phyloP scores from a whole-genome alignment of 495 filamentous ascomycete genomes.

The Lasiosphaeriaceae sp. region DNA sequence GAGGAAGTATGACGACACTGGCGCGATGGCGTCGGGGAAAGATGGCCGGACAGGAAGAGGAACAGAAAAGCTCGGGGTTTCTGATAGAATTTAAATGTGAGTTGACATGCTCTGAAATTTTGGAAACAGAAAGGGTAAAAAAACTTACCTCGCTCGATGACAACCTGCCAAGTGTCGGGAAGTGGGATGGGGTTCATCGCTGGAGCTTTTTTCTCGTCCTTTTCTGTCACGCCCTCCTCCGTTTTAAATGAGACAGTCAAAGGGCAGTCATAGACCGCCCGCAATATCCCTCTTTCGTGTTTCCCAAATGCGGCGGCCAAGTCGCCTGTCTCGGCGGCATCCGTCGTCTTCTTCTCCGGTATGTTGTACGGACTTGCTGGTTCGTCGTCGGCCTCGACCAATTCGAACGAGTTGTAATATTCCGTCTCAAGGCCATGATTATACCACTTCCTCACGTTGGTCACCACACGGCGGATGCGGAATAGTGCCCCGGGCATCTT shows the following conservation, averaged over 20 bases:
- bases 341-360: constrained; percentile 7
- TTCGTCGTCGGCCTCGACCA: constrained; percentile 10
- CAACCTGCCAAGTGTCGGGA: constrained; percentile 18
- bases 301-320: constrained; percentile 7
- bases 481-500: constrained; percentile 15
- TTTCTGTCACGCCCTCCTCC: neutral
- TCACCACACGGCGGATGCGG: constrained; percentile 16
- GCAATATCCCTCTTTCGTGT: constrained; percentile 1
- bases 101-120: neutral
- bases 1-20: constrained; percentile 12
- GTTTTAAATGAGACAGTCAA: constrained; percentile 8
- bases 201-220: neutral
- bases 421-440: constrained; percentile 12
- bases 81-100: neutral
- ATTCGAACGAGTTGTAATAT: constrained; percentile 18
- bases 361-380: neutral
- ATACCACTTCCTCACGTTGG: constrained; percentile 16
- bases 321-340: constrained; percentile 5
- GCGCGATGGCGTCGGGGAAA: constrained; percentile 14
- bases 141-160: constrained; percentile 15
- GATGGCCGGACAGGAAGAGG: constrained; percentile 14
- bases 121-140: neutral
- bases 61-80: constrained; percentile 7
- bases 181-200: constrained; percentile 6
- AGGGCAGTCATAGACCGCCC: constrained; percentile 21